phyloP scores from a whole-genome alignment of 495 filamentous ascomycete species.

The Xylaria castorea region DNA sequence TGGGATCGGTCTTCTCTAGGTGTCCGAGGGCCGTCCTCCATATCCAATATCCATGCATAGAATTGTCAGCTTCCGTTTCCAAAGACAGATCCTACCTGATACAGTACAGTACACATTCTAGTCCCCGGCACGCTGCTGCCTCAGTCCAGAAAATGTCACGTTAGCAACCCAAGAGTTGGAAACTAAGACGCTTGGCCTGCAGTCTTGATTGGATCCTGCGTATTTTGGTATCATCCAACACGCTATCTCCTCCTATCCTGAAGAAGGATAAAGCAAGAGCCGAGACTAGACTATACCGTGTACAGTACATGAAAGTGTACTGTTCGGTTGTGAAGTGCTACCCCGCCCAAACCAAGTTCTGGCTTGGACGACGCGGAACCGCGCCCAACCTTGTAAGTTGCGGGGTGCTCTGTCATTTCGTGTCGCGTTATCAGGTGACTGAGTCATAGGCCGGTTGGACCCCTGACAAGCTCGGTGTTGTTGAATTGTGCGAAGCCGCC shows the following conservation, averaged over 20 bases:
- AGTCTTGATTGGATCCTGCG: conserved; percentile 13
- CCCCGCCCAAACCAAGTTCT: neutral
- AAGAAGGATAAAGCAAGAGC: neutral
- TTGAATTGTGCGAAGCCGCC: conserved; percentile 1
- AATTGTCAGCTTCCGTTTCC: conserved; percentile 4
- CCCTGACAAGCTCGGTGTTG: conserved; percentile 13
- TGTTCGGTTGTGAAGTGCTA: neutral
- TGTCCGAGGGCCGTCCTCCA: conserved; percentile 16
- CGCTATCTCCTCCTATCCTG: neutral
- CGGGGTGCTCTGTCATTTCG: neutral
- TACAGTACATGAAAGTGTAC: neutral
- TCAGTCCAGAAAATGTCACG: neutral
- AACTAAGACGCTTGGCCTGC: neutral
- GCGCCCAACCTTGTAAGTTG: neutral
- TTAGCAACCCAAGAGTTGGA: neutral
- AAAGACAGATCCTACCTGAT: neutral
- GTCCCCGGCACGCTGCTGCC: neutral
- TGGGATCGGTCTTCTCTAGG: conserved; percentile 22
- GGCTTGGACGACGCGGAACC: conserved; percentile 14
- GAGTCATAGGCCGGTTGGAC: conserved; percentile 9
- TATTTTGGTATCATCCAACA: neutral
- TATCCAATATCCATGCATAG: conserved; percentile 1
- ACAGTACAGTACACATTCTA: neutral
- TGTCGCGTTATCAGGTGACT: conserved; percentile 31
- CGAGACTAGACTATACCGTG: neutral